phyloP scores from a whole-genome alignment of 306 rosid species.

The Begonia fuchsioides region DNA sequence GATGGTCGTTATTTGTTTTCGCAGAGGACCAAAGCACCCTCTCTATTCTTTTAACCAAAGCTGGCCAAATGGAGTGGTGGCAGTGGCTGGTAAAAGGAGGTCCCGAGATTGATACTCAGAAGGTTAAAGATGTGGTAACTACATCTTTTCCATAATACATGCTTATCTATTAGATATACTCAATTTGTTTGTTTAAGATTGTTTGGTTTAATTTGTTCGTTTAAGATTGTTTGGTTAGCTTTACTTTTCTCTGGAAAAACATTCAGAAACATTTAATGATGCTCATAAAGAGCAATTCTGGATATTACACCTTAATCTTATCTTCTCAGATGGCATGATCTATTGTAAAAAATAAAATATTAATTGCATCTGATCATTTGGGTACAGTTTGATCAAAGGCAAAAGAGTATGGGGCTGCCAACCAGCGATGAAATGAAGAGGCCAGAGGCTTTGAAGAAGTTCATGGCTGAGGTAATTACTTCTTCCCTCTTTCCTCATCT shows the following conservation, averaged over 20 bases:
- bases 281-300: no score
- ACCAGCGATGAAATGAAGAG: conserved; percentile 76
- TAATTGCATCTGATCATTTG: neutral
- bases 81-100: conserved; percentile 74
- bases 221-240: no score
- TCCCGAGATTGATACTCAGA: conserved; percentile 85
- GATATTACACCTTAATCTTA: no score
- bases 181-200: no score
- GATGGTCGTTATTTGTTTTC: conserved; percentile 3
- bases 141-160: no score
- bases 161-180: no score
- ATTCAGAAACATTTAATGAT: no score
- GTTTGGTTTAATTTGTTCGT: no score
- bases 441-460: conserved; percentile 66
- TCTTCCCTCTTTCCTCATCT: neutral
- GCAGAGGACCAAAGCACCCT: conserved; percentile 75
- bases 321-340: no score
- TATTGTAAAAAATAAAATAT: no score
- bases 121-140: conserved; percentile 84
- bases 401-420: conserved; percentile 77
- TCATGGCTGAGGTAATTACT: conserved; percentile 59
- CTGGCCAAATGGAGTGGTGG: conserved; percentile 98
- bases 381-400: conserved; percentile 83
- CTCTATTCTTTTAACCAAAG: conserved; percentile 84
- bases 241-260: no score